Base-by-base conservation (phyloP, 352 stramenopile species). In the Globisporangium barbulae region DNA sequence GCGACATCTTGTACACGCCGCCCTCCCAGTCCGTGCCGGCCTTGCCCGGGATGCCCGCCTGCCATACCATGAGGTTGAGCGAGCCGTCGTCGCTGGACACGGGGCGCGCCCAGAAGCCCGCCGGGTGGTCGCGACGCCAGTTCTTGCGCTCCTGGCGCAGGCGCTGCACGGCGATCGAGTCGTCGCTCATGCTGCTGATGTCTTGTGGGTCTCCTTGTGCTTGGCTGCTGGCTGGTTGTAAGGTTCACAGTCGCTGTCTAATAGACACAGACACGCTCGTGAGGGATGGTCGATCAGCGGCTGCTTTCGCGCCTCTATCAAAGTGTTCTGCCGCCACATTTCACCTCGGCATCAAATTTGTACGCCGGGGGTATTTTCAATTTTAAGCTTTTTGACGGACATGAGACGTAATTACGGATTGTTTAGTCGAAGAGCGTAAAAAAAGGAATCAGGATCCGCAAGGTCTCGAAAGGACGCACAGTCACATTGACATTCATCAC, bases 1-100 rank as follows among this genome's bases (percentile, higher is more conserved):
- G 96, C 52, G 88, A 86, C 54, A 99, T 93, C 71, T 98, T 98
- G 81, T 98, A 99, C 22, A 99, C 79, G 44, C 97, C 97, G 31
- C 95, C 96, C 60, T 98, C 97, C 97, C 97, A 99, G 78, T 99
- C 93, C 22, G 97, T 99, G 25, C 78, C 79, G 42, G 87, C 78
- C 74, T 98, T 98, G 71, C 83, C 97, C 0, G 97, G 97, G 67
- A 99, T 98, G 56, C 96, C 96, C 8, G 94, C 94, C 58, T 98
- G 88, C 97, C 97, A 99, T 65, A 81, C 70, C 94, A 99, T 98
- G 63, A 99, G 88, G 78, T 99, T 97, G 7, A 95, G 92, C 44
- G 94, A 98, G 54, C 96, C 96, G 68, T 99, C 97, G 7, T 94
- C 89, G 60, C 84, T 97, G 41, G 85, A 74, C 12, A 90, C 73